A percentile compares a stretch with the other conserved stretches of the same genome.
Evolutionary conservation across 805 yeast species (phyloP).

Genomic region (Kodamaea leandrae): DNA sequence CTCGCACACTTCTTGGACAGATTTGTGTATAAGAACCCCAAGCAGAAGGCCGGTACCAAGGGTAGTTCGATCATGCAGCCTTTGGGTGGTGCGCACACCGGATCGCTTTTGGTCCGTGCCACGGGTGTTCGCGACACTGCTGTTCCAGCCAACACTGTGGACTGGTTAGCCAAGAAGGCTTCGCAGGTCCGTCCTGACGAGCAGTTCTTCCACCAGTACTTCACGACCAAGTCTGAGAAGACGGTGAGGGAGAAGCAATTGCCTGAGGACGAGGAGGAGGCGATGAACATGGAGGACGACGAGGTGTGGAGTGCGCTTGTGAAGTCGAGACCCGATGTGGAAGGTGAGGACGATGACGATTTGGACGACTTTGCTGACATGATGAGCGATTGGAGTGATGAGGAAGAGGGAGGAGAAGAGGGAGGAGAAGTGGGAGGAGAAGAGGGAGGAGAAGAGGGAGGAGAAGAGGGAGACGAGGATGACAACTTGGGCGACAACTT

Average conservation of each 20-base stretch:
- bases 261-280: conserved; percentile 34
- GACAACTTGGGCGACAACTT: conserved; percentile 17
- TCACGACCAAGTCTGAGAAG: conserved; percentile 55
- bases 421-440: conserved; percentile 16
- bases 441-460: conserved; percentile 2
- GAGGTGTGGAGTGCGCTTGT: conserved; percentile 82
- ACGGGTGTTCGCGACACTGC: conserved; percentile 41
- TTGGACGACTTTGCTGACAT: conserved; percentile 39
- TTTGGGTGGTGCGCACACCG: conserved; percentile 78
- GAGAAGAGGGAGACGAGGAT: conserved; percentile 22
- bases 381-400: conserved; percentile 16
- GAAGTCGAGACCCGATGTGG: conserved; percentile 70
- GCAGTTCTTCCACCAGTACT: conserved; percentile 82
- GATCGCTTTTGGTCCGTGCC: conserved; percentile 65
- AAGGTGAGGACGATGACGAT: conserved; percentile 40
- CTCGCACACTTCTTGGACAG: conserved; percentile 89
- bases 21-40: conserved; percentile 91
- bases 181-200: conserved; percentile 82
- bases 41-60: conserved; percentile 66
- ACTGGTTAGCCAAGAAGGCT: conserved; percentile 70
- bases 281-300: conserved; percentile 56
- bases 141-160: conserved; percentile 79
- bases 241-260: conserved; percentile 26
- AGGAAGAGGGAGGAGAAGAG: conserved; percentile 27
- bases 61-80: conserved; percentile 98